Evolutionary conservation across 2,329 filamentous ascomycete species (phyloP).

Genomic region (Fusarium sp.): DNA sequence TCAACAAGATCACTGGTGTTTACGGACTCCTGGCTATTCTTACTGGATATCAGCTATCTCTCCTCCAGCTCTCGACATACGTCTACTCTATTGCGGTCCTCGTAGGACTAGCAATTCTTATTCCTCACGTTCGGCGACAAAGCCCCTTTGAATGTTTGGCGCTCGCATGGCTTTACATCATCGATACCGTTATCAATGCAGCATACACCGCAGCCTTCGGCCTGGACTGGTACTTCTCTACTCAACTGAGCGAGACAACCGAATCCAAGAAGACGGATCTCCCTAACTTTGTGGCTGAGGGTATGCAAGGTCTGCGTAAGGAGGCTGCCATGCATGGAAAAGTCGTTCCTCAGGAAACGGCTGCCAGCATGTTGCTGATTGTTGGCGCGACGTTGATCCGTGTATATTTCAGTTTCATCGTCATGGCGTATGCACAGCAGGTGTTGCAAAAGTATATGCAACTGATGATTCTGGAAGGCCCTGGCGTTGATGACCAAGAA

Average conservation of each 20-base stretch:
- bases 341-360: slow-evolving; percentile 65
- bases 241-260: slow-evolving; percentile 57
- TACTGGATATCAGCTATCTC: slow-evolving; percentile 84
- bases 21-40: slow-evolving; percentile 90
- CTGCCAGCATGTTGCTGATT: slow-evolving; percentile 81
- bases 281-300: slow-evolving; percentile 45
- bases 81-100: slow-evolving; percentile 83
- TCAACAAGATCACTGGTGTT: slow-evolving; percentile 92
- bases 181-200: slow-evolving; percentile 85
- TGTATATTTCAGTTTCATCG: slow-evolving; percentile 83
- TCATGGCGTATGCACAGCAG: slow-evolving; percentile 83
- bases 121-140: slow-evolving; percentile 82
- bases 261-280: slow-evolving; percentile 37
- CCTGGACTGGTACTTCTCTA: slow-evolving; percentile 83
- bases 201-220: slow-evolving; percentile 85
- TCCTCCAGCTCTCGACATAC: slow-evolving; percentile 89
- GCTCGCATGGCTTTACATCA: slow-evolving; percentile 84
- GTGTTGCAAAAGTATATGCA: slow-evolving; percentile 74
- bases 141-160: slow-evolving; percentile 81
- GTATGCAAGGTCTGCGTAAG: slow-evolving; percentile 47
- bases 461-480: slow-evolving; percentile 58
- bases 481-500: slow-evolving; percentile 58
- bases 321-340: slow-evolving; percentile 48
- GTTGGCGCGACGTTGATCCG: slow-evolving; percentile 77
- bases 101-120: slow-evolving; percentile 72